phyloP scores from a whole-genome alignment of 75 land plant species.

The Pinus tabuliformis region DNA sequence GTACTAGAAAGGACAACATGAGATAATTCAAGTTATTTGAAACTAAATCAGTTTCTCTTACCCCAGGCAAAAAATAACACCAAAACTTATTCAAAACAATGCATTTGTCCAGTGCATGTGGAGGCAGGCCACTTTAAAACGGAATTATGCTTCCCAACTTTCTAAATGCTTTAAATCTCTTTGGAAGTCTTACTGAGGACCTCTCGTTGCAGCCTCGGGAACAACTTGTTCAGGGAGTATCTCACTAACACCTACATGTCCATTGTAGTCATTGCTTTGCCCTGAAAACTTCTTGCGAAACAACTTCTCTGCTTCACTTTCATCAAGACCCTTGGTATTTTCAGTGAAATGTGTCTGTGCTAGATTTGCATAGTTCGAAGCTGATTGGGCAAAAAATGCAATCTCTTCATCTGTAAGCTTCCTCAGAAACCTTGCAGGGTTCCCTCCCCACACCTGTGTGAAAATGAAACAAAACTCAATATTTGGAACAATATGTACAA shows the following conservation, averaged over 20 bases:
- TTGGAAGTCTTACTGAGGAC: not conserved
- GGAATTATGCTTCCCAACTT: not conserved
- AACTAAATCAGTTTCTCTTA: too few relatives aligned
- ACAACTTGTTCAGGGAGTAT: constrained; percentile 59
- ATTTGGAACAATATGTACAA: not conserved
- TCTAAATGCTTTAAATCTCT: not conserved
- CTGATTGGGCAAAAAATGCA: constrained; percentile 70
- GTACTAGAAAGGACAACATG: too few relatives aligned
- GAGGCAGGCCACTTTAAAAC: not conserved
- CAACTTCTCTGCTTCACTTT: constrained; percentile 78
- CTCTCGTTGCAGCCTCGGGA: constrained; percentile 19
- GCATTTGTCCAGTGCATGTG: not conserved
- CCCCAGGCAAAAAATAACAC: too few relatives aligned
- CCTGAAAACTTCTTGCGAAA: constrained; percentile 66
- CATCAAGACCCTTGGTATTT: constrained; percentile 75
- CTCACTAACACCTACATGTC: constrained; percentile 61
- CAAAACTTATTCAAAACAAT: constrained; percentile 8
- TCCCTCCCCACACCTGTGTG: constrained; percentile 92
- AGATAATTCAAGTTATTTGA: too few relatives aligned
- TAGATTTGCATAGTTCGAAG: constrained; percentile 66
- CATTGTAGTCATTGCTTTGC: constrained; percentile 58
- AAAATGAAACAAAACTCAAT: not conserved
- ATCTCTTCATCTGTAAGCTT: constrained; percentile 87
- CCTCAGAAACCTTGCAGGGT: constrained; percentile 93
- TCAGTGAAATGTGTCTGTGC: constrained; percentile 83